A percentile compares a stretch with the other conserved stretches of the same genome.
Conservation (phyloP, 331 rosid genomes). For the Prunus yedoensis region DNA sequence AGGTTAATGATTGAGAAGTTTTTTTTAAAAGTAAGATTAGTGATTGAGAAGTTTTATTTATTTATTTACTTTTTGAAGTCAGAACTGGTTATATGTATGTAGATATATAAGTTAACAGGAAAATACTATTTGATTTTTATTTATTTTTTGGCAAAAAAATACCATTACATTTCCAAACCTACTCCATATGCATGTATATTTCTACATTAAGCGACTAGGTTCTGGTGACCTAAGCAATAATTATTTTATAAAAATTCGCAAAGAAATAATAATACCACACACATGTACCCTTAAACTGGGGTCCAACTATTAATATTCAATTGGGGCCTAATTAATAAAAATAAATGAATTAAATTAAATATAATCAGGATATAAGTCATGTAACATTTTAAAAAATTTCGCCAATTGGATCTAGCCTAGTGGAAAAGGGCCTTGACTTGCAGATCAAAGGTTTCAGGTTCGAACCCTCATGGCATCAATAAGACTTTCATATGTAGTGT, state of each 20-base stretch:
- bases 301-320: not conserved
- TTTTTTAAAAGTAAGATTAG: no score
- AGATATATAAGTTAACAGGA: not conserved
- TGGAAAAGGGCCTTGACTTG: no score
- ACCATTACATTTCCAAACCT: not conserved
- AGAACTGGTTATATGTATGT: not conserved
- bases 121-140: not conserved
- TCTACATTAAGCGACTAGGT: not conserved
- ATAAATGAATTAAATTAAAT: no score
- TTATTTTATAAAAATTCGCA: not conserved
- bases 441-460: rapidly evolving
- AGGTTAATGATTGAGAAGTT: no score
- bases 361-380: no score
- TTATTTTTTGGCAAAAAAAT: not conserved
- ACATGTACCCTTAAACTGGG: not conserved
- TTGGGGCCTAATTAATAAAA: no score
- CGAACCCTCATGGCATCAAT: no score
- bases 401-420: no score
- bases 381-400: no score
- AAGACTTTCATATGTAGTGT: no score
- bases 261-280: not conserved
- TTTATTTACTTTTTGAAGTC: no score
- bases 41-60: no score
- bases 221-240: not conserved
- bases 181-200: not conserved